These are phyloP conservation scores for Dothistroma septosporum DNA, from an alignment of 2,329 filamentous ascomycete species.

Conservation along the genomic window DNA sequence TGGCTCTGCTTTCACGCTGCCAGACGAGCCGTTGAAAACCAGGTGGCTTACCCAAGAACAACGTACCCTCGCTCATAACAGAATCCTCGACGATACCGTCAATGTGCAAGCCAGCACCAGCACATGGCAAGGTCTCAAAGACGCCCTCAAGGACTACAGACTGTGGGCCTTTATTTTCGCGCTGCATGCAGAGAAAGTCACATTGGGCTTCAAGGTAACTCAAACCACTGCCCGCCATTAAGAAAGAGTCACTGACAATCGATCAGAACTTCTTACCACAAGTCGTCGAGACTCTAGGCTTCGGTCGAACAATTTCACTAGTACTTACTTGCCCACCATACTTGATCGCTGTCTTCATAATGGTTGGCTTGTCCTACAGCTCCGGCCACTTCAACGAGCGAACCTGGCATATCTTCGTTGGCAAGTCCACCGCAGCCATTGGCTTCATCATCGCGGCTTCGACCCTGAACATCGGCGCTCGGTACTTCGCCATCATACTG, in stretches of 20 bases:
- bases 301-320: slow-evolving; percentile 47
- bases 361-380: slow-evolving; percentile 33
- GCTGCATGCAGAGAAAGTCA: slow-evolving; percentile 44
- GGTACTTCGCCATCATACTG: slow-evolving; percentile 29
- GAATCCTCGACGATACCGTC: slow-evolving; percentile 52
- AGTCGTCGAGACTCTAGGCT: slow-evolving; percentile 49
- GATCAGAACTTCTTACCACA: slow-evolving; percentile 43
- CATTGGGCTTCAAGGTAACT: not conserved
- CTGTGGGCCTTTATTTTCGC: slow-evolving; percentile 48
- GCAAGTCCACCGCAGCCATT: slow-evolving; percentile 36
- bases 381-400: slow-evolving; percentile 40
- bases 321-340: slow-evolving; percentile 45
- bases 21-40: slow-evolving; percentile 58
- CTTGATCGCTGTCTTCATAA: slow-evolving; percentile 30
- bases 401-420: slow-evolving; percentile 40
- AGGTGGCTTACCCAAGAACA: slow-evolving; percentile 47
- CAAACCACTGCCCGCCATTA: not conserved
- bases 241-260: not conserved
- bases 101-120: slow-evolving; percentile 44
- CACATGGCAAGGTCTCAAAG: slow-evolving; percentile 47
- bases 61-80: slow-evolving; percentile 41
- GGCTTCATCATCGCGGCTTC: slow-evolving; percentile 38
- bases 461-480: slow-evolving; percentile 36
- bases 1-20: slow-evolving; percentile 56
- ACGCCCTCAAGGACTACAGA: slow-evolving; percentile 49